Base-by-base conservation (phyloP, 2,329 filamentous ascomycete genomes). In the Annulohypoxylon truncatum region DNA sequence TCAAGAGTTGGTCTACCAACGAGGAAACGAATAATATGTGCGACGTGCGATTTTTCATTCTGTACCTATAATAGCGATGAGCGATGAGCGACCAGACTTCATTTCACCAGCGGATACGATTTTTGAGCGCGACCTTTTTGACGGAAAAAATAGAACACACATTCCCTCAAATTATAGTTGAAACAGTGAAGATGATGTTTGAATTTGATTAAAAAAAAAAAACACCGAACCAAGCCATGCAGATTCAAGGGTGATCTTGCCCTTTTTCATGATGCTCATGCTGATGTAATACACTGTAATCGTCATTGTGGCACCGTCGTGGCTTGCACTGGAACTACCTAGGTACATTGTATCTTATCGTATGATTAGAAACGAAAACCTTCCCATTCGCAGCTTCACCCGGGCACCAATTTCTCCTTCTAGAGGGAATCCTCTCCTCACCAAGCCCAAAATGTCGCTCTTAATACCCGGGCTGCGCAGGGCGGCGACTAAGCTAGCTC, bases 401-500 rank as follows among this genome's bases (percentile, higher is more conserved):
- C 10, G 29, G 13, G 33, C 33, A n/a, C 12, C 40, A 24, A 55
- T 6, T 13, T 56, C 55, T 52, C 71, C 55, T 31, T 8, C 26
- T 35, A 22, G 29, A 48, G 40, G 28, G 48, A 57, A 24, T 7
- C 10, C 44, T 7, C 52, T 63, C 63, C 50, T 57, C 48, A 38
- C 13, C 28, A 61, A 4, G 47, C 24, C 15, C 28, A 46, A 59
- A 62, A 84, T 84, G 83, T 78, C 81, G 63, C 75, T 79, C 50
- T 73, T 84, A 60, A 74, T 78, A 59, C 80, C 81, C 48, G 79
- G 80, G 54, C 71, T 83, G 61, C 79, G 82, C 66, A 79, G 81
- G 71, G 69, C 79, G 44, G 76, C 79, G 68, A 69, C 82, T 22
- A 78, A 77, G 70, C 75, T 79, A 18, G 76, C 82, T 29, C 73